Evolutionary conservation across 495 filamentous ascomycete species (phyloP).

Genomic region (Sabuloglossum arenarium): DNA sequence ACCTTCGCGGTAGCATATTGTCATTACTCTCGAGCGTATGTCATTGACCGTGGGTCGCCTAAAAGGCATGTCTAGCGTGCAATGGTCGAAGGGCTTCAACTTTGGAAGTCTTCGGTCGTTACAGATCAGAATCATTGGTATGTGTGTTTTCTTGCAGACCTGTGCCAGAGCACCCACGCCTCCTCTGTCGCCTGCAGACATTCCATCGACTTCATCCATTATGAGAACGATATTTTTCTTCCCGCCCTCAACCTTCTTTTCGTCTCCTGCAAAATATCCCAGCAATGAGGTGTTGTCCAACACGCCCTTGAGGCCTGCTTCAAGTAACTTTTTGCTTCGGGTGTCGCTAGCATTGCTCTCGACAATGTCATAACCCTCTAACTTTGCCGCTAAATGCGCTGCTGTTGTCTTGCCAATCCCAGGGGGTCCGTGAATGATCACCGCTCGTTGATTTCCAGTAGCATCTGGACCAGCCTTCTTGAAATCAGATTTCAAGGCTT

Average conservation of each 20-base stretch:
- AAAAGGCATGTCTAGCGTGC: slow-evolving; percentile 72
- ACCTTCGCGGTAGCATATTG: slow-evolving; percentile 81
- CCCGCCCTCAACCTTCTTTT: slow-evolving; percentile 50
- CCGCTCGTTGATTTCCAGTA: slow-evolving; percentile 51
- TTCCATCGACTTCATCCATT: slow-evolving; percentile 99
- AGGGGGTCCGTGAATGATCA: slow-evolving; percentile 86
- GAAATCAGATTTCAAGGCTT: slow-evolving; percentile 52
- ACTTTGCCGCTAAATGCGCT: slow-evolving; percentile 77
- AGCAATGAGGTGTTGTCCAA: slow-evolving; percentile 82
- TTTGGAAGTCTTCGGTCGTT: slow-evolving; percentile 84
- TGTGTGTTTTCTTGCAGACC: slow-evolving; percentile 81
- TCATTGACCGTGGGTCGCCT: slow-evolving; percentile 72
- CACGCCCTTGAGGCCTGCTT: slow-evolving; percentile 65
- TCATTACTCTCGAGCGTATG: slow-evolving; percentile 75
- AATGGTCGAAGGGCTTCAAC: slow-evolving; percentile 90
- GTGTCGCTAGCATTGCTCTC: slow-evolving; percentile 95
- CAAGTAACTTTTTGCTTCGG: slow-evolving; percentile 93
- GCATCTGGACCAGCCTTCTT: slow-evolving; percentile 64
- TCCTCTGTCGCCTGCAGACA: slow-evolving; percentile 92
- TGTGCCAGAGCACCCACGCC: slow-evolving; percentile 88
- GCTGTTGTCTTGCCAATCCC: slow-evolving; percentile 97
- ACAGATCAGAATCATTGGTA: slow-evolving; percentile 93
- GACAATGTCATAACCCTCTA: slow-evolving; percentile 82
- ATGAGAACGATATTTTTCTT: slow-evolving; percentile 89
- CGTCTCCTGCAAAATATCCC: slow-evolving; percentile 77